Percentiles rank a stretch among this genome's conserved stretches.
Conservation (phyloP, 2,329 filamentous ascomycete genomes). For the Paramyrothecium roridum region DNA sequence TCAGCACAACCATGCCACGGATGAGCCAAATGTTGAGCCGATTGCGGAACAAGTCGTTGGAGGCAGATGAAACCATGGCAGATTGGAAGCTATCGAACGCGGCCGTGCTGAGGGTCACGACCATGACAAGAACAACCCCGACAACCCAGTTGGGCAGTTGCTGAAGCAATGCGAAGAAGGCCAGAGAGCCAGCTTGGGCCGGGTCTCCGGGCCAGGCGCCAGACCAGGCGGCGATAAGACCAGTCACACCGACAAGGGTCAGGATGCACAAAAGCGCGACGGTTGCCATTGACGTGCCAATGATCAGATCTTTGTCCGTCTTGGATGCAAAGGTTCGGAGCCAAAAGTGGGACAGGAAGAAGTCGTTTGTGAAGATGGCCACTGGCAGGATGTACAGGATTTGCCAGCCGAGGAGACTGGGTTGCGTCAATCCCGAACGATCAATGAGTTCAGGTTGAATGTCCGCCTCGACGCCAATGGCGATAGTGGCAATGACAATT, state of each 20-base stretch:
- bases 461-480: constrained; percentile 72
- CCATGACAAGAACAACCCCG: constrained; percentile 77
- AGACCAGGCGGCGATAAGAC: constrained; percentile 75
- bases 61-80: constrained; percentile 80
- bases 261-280: constrained; percentile 65
- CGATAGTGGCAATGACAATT: constrained; percentile 72
- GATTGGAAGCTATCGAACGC: constrained; percentile 80
- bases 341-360: constrained; percentile 84
- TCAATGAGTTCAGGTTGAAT: constrained; percentile 68
- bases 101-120: constrained; percentile 70
- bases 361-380: constrained; percentile 79
- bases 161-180: constrained; percentile 73
- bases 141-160: constrained; percentile 78
- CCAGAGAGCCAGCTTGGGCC: constrained; percentile 57
- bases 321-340: constrained; percentile 77
- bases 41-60: constrained; percentile 84
- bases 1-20: constrained; percentile 62
- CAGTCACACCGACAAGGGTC: constrained; percentile 68
- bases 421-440: constrained; percentile 64
- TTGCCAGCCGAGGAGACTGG: constrained; percentile 76
- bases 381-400: constrained; percentile 81
- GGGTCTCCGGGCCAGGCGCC: constrained; percentile 66
- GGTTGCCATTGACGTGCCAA: constrained; percentile 69
- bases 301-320: constrained; percentile 73
- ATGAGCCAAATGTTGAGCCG: constrained; percentile 73